Base-by-base conservation (phyloP, 768 basidiomycete genomes). In the Mycena metata region DNA sequence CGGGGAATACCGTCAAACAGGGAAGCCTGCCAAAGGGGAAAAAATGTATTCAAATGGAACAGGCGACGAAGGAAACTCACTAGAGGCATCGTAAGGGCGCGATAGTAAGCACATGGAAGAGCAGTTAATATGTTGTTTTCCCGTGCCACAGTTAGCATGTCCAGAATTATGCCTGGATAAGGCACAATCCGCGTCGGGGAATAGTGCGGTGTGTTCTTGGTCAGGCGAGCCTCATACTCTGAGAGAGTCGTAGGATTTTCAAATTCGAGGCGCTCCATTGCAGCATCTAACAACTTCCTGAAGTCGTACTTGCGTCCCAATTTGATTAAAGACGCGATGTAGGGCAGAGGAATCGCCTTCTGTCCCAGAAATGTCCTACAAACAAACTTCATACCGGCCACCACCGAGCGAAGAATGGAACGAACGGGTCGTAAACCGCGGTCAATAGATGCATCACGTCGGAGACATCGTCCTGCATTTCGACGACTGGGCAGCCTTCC, bases 101-200 rank as follows among this genome's bases (percentile, higher is more conserved):
- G 59, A 33, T 42, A 68, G 30, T 68, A 63, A 15, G 55, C 60
- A n/a, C 52, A 54, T 13, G 67, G 67, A 6, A 68, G 60, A 36
- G 51, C 15, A 4, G 54, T 39, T 2, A 50, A 15, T 26, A 68
- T 47, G 21, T 35, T 30, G 36, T 49, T 42, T 21, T 68, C 67
- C 17, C 43, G 55, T 7, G 60, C 59, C 21, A 68, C 16, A 12
- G 35, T 21, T 3, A 63, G 7, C 1, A 68, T 42, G 8, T 68
- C 60, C 13, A 33, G 36, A 17, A 26, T 5, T 15, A 67, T 55
- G 19, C 54, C 47, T 10, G 33, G 26, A 23, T 54, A 60, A 6
- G 24, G n/a, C 3, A 43, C 33, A 19, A 60, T 57, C 9, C 56
- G 45, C 6, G 35, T 55, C 16, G 42, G 16, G 19, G 19, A 21